Evolutionary conservation across 805 yeast species (phyloP), one percentile per base, ranked within the genome.

Genomic region (Barnettozyma botsteinii): DNA sequence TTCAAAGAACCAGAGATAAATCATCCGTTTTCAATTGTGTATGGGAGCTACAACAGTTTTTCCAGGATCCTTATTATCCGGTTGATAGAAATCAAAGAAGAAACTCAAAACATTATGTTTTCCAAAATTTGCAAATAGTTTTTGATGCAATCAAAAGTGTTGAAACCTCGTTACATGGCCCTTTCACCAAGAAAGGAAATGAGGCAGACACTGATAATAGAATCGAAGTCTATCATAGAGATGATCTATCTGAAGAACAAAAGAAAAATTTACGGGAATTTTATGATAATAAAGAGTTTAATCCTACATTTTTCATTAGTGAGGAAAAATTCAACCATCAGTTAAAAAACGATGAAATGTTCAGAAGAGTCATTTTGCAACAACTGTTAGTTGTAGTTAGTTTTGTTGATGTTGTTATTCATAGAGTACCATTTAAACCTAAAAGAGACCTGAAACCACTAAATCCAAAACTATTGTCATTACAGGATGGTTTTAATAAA

Each of bases 11-110:
- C 7, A 24, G 24, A 29, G 13, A 32, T 9, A 18, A 32, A 19
- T 17, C 24, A 13, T n/a, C 23, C 15, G 13, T 14, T 6, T 49
- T 42, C 22, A 24, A 29, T 3, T 7, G 37, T 1, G 52, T 51
- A 27, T 54, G 59, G 57, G 28, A 37, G 7, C 15, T 50, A 2
- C 59, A 55, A 21, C 21, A 22, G 3, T 22, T 42, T 21, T 49
- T 50, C 25, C 42, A 37, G n/a, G 48, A 53, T 36, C 59, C 57
- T 4, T 17, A 38, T 14, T 21, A 29, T 6, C 17, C 31, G 12
- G 27, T 33, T 11, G 38, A 33, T 12, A 14, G n/a, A 12, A 8
- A 20, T 23, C 19, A 21, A 21, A 31, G 35, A 26, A 33, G 41
- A 33, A n/a, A n/a, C n/a, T 9, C 9, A 4, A 21, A 14, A 7